A percentile compares a stretch with the other conserved stretches of the same genome.
Conservation (phyloP, 2,329 filamentous ascomycete species). For the Alternaria infectoria region DNA sequence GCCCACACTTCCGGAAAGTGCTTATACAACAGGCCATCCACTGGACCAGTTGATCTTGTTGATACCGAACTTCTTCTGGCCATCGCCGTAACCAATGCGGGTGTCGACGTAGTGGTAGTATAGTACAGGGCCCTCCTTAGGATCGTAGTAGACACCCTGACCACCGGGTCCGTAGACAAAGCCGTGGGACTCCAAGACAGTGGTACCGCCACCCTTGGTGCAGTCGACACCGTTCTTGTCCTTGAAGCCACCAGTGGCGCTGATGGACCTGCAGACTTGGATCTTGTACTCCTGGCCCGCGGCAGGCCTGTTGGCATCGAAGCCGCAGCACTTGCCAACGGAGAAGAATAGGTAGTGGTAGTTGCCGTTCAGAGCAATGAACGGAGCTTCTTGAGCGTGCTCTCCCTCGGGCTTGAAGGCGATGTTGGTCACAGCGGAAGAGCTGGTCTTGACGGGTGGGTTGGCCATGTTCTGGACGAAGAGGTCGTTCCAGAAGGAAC, state of each 20-base stretch:
- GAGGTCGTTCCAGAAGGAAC: slow-evolving; percentile 72
- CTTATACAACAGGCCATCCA: slow-evolving; percentile 56
- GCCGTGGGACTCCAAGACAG: slow-evolving; percentile 65
- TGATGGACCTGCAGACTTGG: slow-evolving; percentile 65
- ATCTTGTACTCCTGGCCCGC: slow-evolving; percentile 70
- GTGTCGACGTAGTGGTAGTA: slow-evolving; percentile 70
- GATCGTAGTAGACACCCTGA: slow-evolving; percentile 64
- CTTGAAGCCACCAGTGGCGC: slow-evolving; percentile 60
- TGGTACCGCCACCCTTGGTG: slow-evolving; percentile 63
- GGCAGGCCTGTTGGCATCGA: slow-evolving; percentile 59
- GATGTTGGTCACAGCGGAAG: slow-evolving; percentile 54
- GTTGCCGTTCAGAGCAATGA: slow-evolving; percentile 60
- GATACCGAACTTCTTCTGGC: slow-evolving; percentile 60
- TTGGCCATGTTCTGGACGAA: slow-evolving; percentile 62
- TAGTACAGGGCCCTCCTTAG: slow-evolving; percentile 58
- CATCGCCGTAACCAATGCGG: slow-evolving; percentile 59
- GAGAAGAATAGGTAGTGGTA: slow-evolving; percentile 72
- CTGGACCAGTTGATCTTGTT: slow-evolving; percentile 58
- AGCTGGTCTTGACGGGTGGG: slow-evolving; percentile 39
- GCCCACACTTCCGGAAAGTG: neutral
- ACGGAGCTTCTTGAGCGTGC: slow-evolving; percentile 64
- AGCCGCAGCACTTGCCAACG: slow-evolving; percentile 67
- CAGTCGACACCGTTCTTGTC: slow-evolving; percentile 63
- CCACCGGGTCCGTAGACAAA: slow-evolving; percentile 70
- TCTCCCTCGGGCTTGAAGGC: slow-evolving; percentile 59